Percentiles rank a stretch among this genome's conserved stretches.
phyloP scores from a whole-genome alignment of 805 yeast species.

The Kuraishia floccosa region DNA sequence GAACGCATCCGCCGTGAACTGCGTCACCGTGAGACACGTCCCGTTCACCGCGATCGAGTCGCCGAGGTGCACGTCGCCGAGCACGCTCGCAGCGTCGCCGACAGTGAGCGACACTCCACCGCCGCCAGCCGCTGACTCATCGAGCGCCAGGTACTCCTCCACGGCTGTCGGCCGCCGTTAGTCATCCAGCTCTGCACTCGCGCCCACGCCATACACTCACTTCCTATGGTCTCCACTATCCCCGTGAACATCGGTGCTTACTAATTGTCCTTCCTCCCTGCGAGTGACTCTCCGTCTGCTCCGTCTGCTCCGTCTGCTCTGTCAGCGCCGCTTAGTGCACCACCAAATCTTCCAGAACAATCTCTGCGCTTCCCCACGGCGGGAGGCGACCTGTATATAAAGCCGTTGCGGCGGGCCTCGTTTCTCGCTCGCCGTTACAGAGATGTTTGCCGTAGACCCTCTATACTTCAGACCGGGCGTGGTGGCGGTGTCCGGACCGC shows the following conservation, averaged over 20 bases:
- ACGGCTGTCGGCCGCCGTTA: slow-evolving; percentile 21
- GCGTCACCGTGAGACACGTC: slow-evolving; percentile 85
- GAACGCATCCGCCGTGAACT: slow-evolving; percentile 47
- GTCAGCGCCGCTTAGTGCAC: no score
- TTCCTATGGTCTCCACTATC: slow-evolving; percentile 76
- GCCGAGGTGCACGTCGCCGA: slow-evolving; percentile 81
- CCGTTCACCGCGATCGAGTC: slow-evolving; percentile 92
- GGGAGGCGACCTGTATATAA: no score
- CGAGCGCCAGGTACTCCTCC: slow-evolving; percentile 30
- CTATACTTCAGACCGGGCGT: no score
- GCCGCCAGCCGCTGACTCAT: slow-evolving; percentile 46
- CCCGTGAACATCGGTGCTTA: slow-evolving; percentile 74
- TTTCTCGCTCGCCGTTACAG: no score
- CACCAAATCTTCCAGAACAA: no score
- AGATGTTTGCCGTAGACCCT: no score
- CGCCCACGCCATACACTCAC: slow-evolving; percentile 13
- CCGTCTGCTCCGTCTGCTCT: no score
- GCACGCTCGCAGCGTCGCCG: slow-evolving; percentile 45
- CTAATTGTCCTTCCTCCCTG: no score
- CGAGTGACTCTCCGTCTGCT: no score
- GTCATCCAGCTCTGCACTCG: slow-evolving; percentile 6
- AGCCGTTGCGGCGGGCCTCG: no score
- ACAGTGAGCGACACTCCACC: slow-evolving; percentile 67
- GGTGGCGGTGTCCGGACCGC: no score
- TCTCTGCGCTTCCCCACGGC: no score